A percentile compares a stretch with the other conserved stretches of the same genome.
phyloP scores from a whole-genome alignment of 441 rosid species.

The Dalechampia spathulata region DNA sequence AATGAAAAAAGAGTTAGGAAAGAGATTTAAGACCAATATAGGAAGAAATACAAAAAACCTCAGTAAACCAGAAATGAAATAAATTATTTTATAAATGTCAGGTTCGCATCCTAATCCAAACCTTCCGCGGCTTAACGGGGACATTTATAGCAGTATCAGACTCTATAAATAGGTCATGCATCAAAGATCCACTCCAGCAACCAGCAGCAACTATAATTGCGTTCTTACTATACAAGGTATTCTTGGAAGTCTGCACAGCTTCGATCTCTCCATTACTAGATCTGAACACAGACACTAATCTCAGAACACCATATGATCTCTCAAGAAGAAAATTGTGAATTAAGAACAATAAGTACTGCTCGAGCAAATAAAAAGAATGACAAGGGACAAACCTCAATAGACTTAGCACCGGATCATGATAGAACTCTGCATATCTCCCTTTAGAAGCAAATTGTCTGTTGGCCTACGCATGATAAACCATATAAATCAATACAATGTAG shows the following conservation, averaged over 20 bases:
- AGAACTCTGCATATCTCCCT: conserved; percentile 88
- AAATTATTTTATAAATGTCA: not conserved
- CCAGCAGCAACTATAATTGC: conserved; percentile 83
- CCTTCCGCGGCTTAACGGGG: conserved; percentile 93
- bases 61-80: not conserved
- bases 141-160: conserved; percentile 37
- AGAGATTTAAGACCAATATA: too few species aligned
- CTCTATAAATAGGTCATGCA: conserved; percentile 46
- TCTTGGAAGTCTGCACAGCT: conserved; percentile 61
- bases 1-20: not conserved
- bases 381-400: conserved; percentile 50
- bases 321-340: not conserved
- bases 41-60: too few species aligned
- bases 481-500: not conserved
- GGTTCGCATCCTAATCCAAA: conserved; percentile 16
- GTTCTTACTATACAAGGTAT: conserved; percentile 51
- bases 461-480: conserved; percentile 32
- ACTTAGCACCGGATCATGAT: conserved; percentile 59
- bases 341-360: not conserved
- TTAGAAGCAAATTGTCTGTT: conserved; percentile 46
- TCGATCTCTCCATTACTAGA: conserved; percentile 40
- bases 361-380: conserved; percentile 2
- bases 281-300: conserved; percentile 26
- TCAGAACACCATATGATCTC: not conserved
- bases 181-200: conserved; percentile 85